Base-by-base conservation (phyloP, 805 yeast genomes). In the Dipodascopsis tothii region DNA sequence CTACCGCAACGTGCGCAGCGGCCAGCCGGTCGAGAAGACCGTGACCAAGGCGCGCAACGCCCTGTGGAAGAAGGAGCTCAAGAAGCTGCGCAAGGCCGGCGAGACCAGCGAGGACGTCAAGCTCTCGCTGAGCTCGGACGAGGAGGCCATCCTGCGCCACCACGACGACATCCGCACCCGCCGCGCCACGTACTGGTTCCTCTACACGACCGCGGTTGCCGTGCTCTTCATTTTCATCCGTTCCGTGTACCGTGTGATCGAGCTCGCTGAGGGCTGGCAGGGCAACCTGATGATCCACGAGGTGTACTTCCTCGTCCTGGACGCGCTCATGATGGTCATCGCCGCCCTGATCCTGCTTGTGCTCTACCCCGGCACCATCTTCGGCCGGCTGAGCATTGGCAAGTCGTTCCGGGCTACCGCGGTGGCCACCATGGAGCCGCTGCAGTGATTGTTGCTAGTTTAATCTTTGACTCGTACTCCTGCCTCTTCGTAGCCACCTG, bases 181-280 rank as follows among this genome's bases (percentile, higher is more conserved):
- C 11, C 25, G 17, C 16, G 9, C 11, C 19, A 42, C 45, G 4
- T 11, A 22, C 6, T 19, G 3, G 3, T 33, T 40, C 21, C 32
- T 48, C 17, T 4, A 27, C 18, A 37, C 36, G 4, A 33, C 19
- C 7, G 21, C 37, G 5, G 11, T 46, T 21, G 41, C 46, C 5
- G 47, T 44, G 2, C 14, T 74, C 1, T 68, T 74, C 28, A 71
- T 83, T 11, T 81, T 72, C 52, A 64, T 74, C 25, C 72, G 94
- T 58, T 80, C 86, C 52, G 66, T 78, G 27, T 83, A 81, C 61
- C 72, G 92, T 60, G 71, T 81, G 28, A 68, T 74, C 32, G 92
- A 83, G 61, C 64, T 83, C 45, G 60, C 75, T 2, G 72, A 75
- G 53, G 84, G 84, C 5, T 81, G 84, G 78, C 43, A 55, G 6